These are phyloP conservation scores for Microbotryum intermedium DNA, from an alignment of 1,284 basidiomycete species.

Conservation along the genomic window DNA sequence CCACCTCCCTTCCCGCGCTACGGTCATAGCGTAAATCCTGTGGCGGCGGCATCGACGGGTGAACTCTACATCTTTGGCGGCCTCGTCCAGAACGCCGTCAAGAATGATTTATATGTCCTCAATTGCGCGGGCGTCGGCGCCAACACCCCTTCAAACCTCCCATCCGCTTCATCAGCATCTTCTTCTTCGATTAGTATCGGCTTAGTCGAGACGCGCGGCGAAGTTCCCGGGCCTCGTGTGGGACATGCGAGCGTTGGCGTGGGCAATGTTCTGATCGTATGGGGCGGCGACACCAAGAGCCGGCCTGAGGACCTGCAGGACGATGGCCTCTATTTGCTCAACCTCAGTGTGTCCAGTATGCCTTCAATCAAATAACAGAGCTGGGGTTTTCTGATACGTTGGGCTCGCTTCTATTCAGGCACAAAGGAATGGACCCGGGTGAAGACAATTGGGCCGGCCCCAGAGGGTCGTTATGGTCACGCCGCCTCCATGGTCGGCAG, in stretches of 20 bases:
- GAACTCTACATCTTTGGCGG: conserved; percentile 97
- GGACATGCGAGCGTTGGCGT: conserved; percentile 94
- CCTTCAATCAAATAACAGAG: conserved; percentile 3
- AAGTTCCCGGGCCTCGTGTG: conserved; percentile 79
- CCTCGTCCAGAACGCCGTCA: conserved; percentile 79
- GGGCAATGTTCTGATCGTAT: conserved; percentile 90
- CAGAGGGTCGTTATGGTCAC: conserved; percentile 89
- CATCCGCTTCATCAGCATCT: neutral
- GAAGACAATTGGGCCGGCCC: conserved; percentile 58
- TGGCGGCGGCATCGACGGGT: conserved; percentile 60
- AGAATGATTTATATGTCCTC: conserved; percentile 90
- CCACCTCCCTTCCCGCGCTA: conserved; percentile 85
- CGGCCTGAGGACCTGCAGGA: conserved; percentile 74
- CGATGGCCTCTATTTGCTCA: conserved; percentile 89
- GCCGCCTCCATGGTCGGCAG: conserved; percentile 87
- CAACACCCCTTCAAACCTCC: neutral
- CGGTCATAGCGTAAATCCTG: conserved; percentile 87
- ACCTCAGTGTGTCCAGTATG: conserved; percentile 58
- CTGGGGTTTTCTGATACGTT: neutral
- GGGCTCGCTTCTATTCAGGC: conserved; percentile 44
- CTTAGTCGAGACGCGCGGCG: conserved; percentile 66
- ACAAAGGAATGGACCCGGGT: conserved; percentile 92
- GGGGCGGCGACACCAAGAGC: conserved; percentile 91
- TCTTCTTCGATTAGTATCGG: conserved; percentile 31
- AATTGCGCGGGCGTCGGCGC: conserved; percentile 46